Evolutionary conservation across 2,329 filamentous ascomycete species (phyloP).

Genomic region (Tolypocladium ophioglossoides): DNA sequence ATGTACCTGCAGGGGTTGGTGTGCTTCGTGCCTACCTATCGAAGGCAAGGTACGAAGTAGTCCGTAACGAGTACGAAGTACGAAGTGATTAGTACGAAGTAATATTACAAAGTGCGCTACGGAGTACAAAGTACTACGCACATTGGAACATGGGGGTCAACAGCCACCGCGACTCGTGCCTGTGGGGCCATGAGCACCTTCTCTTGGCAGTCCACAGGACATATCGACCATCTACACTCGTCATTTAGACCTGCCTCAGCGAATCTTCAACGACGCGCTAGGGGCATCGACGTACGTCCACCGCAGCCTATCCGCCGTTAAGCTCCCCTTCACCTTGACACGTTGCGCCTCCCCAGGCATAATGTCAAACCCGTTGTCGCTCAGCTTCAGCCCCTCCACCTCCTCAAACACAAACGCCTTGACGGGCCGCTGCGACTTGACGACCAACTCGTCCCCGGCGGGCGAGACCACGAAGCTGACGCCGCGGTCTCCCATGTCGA

Average conservation of each 20-base stretch:
- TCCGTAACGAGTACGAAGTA: too few relatives aligned
- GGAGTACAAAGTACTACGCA: too few relatives aligned
- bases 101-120: too few relatives aligned
- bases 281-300: conserved; percentile 8
- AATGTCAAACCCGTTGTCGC: conserved; percentile 49
- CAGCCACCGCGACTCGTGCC: too few relatives aligned
- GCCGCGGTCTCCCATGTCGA: conserved; percentile 34
- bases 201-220: too few relatives aligned
- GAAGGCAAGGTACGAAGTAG: too few relatives aligned
- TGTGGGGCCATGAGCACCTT: too few relatives aligned
- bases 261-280: conserved; percentile 5
- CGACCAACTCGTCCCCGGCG: conserved; percentile 10
- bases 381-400: conserved; percentile 31
- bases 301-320: conserved; percentile 3
- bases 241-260: background rate
- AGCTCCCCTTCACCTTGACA: conserved; percentile 7
- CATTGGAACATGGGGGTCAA: background rate
- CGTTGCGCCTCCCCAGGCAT: conserved; percentile 33
- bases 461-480: conserved; percentile 20
- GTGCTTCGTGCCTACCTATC: too few relatives aligned
- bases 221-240: too few relatives aligned
- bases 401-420: conserved; percentile 48
- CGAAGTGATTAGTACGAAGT: too few relatives aligned
- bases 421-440: conserved; percentile 34
- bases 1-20: background rate